phyloP scores from a whole-genome alignment of 305 asterid genomes.

The Petunia hybrid region DNA sequence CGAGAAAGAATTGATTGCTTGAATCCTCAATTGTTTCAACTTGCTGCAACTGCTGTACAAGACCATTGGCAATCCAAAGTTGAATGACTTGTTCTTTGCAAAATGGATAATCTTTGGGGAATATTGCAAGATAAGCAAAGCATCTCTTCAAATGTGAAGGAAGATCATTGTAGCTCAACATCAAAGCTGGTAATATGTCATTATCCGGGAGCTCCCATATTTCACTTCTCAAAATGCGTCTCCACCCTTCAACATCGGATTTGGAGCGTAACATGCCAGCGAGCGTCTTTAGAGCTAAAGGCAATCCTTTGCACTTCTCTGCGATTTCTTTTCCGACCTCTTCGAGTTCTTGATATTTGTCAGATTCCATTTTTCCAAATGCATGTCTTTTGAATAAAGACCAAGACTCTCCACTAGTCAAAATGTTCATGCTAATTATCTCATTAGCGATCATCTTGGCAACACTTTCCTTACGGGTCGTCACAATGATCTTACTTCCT shows the following conservation, averaged over 20 bases:
- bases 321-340: slow-evolving; percentile 41
- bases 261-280: slow-evolving; percentile 44
- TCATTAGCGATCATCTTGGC: slow-evolving; percentile 36
- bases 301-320: slow-evolving; percentile 44
- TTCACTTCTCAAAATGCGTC: slow-evolving; percentile 29
- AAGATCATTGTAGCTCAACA: slow-evolving; percentile 41
- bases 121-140: slow-evolving; percentile 38
- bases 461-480: slow-evolving; percentile 43
- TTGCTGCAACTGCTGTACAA: background rate
- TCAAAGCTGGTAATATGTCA: slow-evolving; percentile 28
- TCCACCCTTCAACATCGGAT: slow-evolving; percentile 35
- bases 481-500: slow-evolving; percentile 46
- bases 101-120: slow-evolving; percentile 36
- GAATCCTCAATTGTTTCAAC: slow-evolving; percentile 24
- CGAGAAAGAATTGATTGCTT: slow-evolving; percentile 32
- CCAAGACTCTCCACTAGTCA: slow-evolving; percentile 44
- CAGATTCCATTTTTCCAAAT: background rate
- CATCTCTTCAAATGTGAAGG: slow-evolving; percentile 37
- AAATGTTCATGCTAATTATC: background rate
- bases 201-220: slow-evolving; percentile 30
- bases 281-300: slow-evolving; percentile 43
- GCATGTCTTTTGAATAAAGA: slow-evolving; percentile 41
- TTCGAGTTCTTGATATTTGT: slow-evolving; percentile 23
- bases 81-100: slow-evolving; percentile 13
- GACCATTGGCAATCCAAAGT: slow-evolving; percentile 46